Base-by-base conservation (phyloP, 2,329 filamentous ascomycete genomes). In the Cladophialophora immunda region DNA sequence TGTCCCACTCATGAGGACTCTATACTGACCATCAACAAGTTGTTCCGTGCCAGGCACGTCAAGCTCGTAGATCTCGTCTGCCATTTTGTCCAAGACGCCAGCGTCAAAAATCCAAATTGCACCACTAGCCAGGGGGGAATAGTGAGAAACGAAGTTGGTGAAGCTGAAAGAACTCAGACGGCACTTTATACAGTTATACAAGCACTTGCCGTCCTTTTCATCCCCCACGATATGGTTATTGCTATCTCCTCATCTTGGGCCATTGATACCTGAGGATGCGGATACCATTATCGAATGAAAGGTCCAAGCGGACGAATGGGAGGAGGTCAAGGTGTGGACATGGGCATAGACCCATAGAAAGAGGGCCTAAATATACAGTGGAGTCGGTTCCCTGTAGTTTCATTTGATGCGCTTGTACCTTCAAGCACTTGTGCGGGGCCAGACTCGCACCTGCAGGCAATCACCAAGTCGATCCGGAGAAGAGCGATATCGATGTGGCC, bases 1-100 rank as follows among this genome's bases (percentile, higher is more conserved):
- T 9, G 19, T 22, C 34, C 22, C 1, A 38, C 19, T 47, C 17
- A 29, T 4, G 30, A 27, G 3, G 30, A 63, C 34, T 32, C 8
- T 17, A 58, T 65, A 66, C 64, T 57, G 71, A 70, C 76, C 67
- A 57, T 77, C 76, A 30, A 78, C 74, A 57, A 78, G 67, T 64
- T 74, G 76, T 34, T 77, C 73, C 0, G 76, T 78, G n/a, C 76
- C 76, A 19, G 77, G 76, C 13, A 78, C 76, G 65, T 77, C 75
- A 32, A 62, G 30, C 11, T 66, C 64, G 27, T 55, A 66, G 29
- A 52, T 32, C n/a, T 66, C 52, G 22, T 30, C 52, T 11, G 58
- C 41, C 64, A 66, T 66, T 11, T 15, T 34, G 1, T 52, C 27
- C 15, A 25, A 34, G 38, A 25, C 4, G 17, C 38, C 13, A 15